Evolutionary conservation across 2,329 filamentous ascomycete genomes (phyloP).

Genomic region (Phymatotrichopsis omnivora): DNA sequence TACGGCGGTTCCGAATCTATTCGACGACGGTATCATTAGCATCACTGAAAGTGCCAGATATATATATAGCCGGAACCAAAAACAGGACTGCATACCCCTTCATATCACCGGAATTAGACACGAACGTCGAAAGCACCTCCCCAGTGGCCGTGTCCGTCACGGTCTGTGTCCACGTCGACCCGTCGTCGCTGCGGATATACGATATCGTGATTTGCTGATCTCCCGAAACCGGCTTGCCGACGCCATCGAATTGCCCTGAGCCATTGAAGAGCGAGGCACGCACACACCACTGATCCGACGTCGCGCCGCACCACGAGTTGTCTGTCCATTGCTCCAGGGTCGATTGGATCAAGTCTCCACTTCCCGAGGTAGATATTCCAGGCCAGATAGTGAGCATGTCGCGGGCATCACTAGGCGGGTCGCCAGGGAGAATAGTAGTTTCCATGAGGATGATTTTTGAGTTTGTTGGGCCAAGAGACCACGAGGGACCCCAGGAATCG

Average conservation of each 20-base stretch:
- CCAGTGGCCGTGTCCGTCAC: no score
- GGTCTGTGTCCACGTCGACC: no score
- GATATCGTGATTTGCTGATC: no score
- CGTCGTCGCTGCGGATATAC: no score
- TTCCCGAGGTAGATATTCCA: constrained; percentile 41
- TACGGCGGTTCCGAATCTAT: no score
- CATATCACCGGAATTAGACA: no score
- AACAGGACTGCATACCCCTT: no score
- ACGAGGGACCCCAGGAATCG: constrained; percentile 36
- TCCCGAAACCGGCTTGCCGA: no score
- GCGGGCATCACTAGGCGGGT: constrained; percentile 35
- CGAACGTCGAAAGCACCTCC: no score
- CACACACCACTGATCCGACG: constrained; percentile 37
- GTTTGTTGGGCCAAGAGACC: constrained; percentile 36
- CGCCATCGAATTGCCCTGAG: constrained; percentile 38
- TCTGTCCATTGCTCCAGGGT: constrained; percentile 38
- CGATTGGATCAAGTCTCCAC: constrained; percentile 38
- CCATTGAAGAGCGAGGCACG: constrained; percentile 37
- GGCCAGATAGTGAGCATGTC: constrained; percentile 39
- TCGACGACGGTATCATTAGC: no score
- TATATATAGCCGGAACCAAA: no score
- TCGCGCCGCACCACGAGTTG: constrained; percentile 39
- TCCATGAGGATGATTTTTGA: constrained; percentile 37
- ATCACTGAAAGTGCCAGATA: no score
- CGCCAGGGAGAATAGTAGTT: constrained; percentile 38